These are phyloP conservation scores for Dillenia suffruticosa DNA, from an alignment of 164 flowering plant genomes.

Conservation along the genomic window DNA sequence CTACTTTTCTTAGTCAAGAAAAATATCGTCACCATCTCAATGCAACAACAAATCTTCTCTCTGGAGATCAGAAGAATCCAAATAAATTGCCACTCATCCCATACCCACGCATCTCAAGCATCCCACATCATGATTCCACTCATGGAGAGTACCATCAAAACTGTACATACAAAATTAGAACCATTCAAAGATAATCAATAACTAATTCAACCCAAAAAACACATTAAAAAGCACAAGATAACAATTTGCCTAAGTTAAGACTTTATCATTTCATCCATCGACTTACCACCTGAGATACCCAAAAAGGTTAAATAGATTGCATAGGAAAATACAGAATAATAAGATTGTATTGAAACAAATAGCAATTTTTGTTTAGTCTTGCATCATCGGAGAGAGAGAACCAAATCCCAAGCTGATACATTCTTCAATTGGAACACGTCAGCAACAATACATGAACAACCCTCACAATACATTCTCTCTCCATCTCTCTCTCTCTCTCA, in stretches of 20 bases:
- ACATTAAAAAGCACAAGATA: too few relatives aligned
- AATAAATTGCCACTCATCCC: conserved; percentile 11
- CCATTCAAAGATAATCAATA: too few relatives aligned
- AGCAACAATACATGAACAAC: background rate
- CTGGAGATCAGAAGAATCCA: conserved; percentile 7
- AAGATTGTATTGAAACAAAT: conserved; percentile 10
- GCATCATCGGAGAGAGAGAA: conserved; percentile 7
- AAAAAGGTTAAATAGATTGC: too few relatives aligned
- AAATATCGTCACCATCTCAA: conserved; percentile 3
- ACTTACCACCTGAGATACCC: too few relatives aligned
- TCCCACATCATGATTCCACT: background rate
- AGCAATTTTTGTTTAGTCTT: conserved; percentile 12
- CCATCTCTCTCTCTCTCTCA: background rate
- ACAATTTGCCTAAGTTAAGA: too few relatives aligned
- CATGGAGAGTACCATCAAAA: background rate
- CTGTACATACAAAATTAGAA: too few relatives aligned
- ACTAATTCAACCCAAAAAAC: too few relatives aligned
- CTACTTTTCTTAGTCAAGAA: conserved; percentile 9
- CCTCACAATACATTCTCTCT: background rate
- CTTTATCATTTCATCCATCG: too few relatives aligned
- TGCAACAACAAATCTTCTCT: conserved; percentile 4
- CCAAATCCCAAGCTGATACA: background rate
- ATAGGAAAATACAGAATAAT: background rate
- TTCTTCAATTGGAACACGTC: background rate
- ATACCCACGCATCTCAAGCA: background rate